Evolutionary conservation across 805 yeast species (phyloP), one percentile per base, ranked within the genome.

Genomic region (Yarrowia yakushimensis): DNA sequence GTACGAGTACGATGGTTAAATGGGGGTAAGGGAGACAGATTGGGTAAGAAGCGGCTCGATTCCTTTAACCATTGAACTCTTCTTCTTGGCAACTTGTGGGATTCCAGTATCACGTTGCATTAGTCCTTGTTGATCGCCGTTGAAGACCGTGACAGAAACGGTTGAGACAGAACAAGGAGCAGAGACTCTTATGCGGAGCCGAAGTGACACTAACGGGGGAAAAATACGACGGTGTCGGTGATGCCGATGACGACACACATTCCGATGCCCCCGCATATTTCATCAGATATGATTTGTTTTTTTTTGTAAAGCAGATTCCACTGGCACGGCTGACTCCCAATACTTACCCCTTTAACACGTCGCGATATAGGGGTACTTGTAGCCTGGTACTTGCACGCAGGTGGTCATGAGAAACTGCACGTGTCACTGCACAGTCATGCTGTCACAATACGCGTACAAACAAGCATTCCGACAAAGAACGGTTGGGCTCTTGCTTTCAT

Each of bases 321-420:
- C 22, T 9, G 20, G 45, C 17, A 41, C 45, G 45, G 45, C 45
- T 41, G 45, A 41, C 45, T 41, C 30, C 45, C 45, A 23, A 39
- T n/a, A n/a, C 15, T 23, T 41, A 41, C 45, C 45, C 45, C 45
- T 41, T 41, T 23, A 23, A 41, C 45, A 41, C 45, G 45, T 41
- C 45, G 11, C 28, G 30, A 39, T 41, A 39, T 41, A 41, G 45
- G 45, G 30, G 45, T 15, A 15, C 6, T 3, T 28, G n/a, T n/a
- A n/a, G n/a, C n/a, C n/a, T n/a, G n/a, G n/a, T 4, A 13, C 20
- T n/a, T n/a, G 18, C 2, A n/a, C n/a, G 17, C 18, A 15, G 37
- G 20, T n/a, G 13, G 36, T 13, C 7, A 2, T 31, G 20, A 8
- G n/a, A 15, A 33, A 15, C 37, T 33, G 12, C 37, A 33, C 37